Base-by-base conservation (phyloP, 164 flowering plant species). In the Magnolia kwangsiensis region DNA sequence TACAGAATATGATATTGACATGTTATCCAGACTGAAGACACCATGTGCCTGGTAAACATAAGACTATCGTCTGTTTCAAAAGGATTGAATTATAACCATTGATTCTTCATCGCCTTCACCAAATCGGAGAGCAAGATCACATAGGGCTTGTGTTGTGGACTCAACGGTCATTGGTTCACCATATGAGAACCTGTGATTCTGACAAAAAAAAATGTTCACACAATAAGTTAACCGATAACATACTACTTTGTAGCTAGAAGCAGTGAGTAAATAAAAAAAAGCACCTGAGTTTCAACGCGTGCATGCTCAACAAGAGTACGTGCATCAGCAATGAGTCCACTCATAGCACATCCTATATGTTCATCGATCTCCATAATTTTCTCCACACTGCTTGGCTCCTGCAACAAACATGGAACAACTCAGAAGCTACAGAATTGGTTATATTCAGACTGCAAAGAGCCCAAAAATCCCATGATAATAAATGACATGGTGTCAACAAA, bases 101-200 rank as follows among this genome's bases (percentile, higher is more conserved):
- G 99, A 96, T 76, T 96, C 99, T 85, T 96, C 98, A 72, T 96
- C 98, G 64, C 99, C 99, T 85, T 96, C 99, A 64, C 99, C 99
- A 84, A 96, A 96, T 66, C 98, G 86, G 51, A 94, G 82, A 19
- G 97, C 99, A 72, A 96, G 86, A 84, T 96, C 99, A 88, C 98
- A 96, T 24, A 94, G 84, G 74, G 99, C 99, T 85, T 92, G 99
- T 19, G 99, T 94, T 45, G 99, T 92, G 67, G 99, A 96, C 78
- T 96, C 99, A 51, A 96, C 99, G 11, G 97, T 91, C 98, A 96
- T 96, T 67, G 98, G 93, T 82, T 96, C 98, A 78, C 99, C 98
- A 88, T 94, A 96, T 50, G 99, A 96, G 82, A 96, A 96, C 84
- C 96, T 87, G 82, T 94, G 98, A 75, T 96, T 96, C 99, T 96